Base-by-base conservation (phyloP, 352 stramenopile genomes). In the Halophytophthora batemanensis region DNA sequence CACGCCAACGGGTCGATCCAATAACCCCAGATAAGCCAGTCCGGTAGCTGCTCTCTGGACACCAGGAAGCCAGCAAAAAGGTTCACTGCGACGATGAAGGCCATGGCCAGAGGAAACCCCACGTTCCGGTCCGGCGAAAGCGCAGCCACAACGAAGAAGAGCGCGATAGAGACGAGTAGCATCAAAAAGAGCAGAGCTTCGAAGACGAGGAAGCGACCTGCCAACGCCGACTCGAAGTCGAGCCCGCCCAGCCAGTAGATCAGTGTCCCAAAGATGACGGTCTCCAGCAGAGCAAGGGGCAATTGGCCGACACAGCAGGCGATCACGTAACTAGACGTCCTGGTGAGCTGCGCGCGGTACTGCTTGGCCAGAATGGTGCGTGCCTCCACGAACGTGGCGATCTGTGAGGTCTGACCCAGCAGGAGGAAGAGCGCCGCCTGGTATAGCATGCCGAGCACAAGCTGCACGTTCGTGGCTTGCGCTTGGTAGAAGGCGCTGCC, bases 181-280 rank as follows among this genome's bases (percentile, higher is more conserved):
- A 57, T 82, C 71, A 48, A 59, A 48, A 87, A 58, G 25, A 93
- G 61, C 7, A 85, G 54, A 0, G 55, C 39, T 41, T 90, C 50
- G 45, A 82, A 91, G 40, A 82, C 61, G 14, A 91, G 50, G 37
- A 83, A 90, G 23, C 42, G 43, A 8, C 25, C 23, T 2, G 31
- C 34, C 17, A 71, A 57, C 13, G 38, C 39, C 18, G 62, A 51
- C 40, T 71, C 59, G 5, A 40, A 49, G 21, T 54, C 65, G 19
- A 94, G 61, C 12, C 80, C 82, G 41, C 81, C 67, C 48, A 88
- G 70, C 61, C 67, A 90, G 49, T 89, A 93, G 3, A 89, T 56
- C 47, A 90, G 59, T 2, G 65, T 72, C 23, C 77, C 83, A 64
- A 93, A 90, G 11, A 82, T 39, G 5, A 87, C 45, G 21, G 64